Base-by-base conservation (phyloP, 352 stramenopile genomes). In the Pythium guiyangense region DNA sequence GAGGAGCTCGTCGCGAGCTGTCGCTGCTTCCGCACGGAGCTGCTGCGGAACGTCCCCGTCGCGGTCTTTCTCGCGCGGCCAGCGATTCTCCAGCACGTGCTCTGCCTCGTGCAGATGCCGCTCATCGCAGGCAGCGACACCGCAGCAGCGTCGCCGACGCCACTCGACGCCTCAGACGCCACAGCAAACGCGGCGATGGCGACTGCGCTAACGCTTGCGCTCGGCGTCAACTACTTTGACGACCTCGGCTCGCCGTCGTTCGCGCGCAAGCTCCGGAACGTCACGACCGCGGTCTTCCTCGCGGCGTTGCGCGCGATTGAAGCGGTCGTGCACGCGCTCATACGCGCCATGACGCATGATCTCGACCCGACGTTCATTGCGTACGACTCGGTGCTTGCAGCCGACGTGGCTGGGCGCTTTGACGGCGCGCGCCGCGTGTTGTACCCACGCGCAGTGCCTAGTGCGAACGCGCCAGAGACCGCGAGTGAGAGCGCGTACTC, bases 191-290 rank as follows among this genome's bases (percentile, higher is more conserved):
- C 50, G 40, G 57, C 63, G 10, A 70, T 78, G 67, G 60, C 66
- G 14, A 20, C 25, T 26, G 47, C 52, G 39, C 35, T 66, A 6
- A 43, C 64, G 37, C 22, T 63, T 1, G 70, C 71, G 15, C 69
- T 77, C 44, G 82, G 82, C 2, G 77, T 84, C 2, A 90, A 90
- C 51, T 92, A 92, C 61, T 92, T 92, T 59, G 76, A 90, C 45
- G 70, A 86, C 9, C 57, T 84, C 18, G 25, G 64, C 17, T 75
- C 61, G 17, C 6, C 62, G 10, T 79, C 64, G 9, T 92, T 77
- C 34, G 64, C 69, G 14, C 69, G 49, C 54, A 92, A 88, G 53
- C 70, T 63, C 18, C 70, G 74, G 17, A 78, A 80, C 29, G 35
- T 75, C 14, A 64, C 72, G 0, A 67, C 71, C 4, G 78, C 76